Percentiles rank a stretch among this genome's conserved stretches.
phyloP scores from a whole-genome alignment of 345 rosid species.

The Bruguiera sexangula region DNA sequence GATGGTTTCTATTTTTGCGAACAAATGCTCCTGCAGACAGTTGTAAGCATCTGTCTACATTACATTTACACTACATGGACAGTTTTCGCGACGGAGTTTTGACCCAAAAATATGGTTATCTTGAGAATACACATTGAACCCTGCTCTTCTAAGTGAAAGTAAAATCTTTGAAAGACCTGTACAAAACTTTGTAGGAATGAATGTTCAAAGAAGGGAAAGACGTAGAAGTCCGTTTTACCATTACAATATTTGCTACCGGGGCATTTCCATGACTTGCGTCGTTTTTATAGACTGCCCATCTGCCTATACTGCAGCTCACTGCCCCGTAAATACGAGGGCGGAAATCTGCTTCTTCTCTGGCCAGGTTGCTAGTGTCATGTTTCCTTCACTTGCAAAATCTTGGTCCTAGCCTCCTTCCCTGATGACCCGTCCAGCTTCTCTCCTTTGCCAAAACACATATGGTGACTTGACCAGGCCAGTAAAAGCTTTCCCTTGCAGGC shows the following conservation, averaged over 20 bases:
- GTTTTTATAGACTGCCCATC: slow-evolving; percentile 16
- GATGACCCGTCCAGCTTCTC: neutral
- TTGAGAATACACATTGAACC: neutral
- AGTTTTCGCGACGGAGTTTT: too few species aligned
- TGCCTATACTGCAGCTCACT: slow-evolving; percentile 1
- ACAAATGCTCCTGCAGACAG: too few species aligned
- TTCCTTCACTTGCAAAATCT: neutral
- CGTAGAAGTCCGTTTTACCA: too few species aligned
- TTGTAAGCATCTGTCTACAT: too few species aligned
- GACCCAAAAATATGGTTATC: too few species aligned
- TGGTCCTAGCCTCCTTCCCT: neutral
- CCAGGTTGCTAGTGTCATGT: neutral
- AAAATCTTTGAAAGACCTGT: slow-evolving; percentile 9
- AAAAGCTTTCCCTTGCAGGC: neutral
- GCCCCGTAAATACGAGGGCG: slow-evolving; percentile 21
- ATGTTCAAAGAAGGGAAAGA: neutral
- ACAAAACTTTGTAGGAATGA: slow-evolving; percentile 16
- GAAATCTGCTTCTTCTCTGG: slow-evolving; percentile 9
- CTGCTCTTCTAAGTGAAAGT: slow-evolving; percentile 7
- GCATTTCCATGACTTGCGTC: slow-evolving; percentile 31
- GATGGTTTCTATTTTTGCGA: too few species aligned
- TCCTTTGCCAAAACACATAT: neutral
- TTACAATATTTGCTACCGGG: slow-evolving; percentile 1
- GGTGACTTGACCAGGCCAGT: neutral
- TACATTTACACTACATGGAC: too few species aligned